These are phyloP conservation scores for Cladosporium sphaerospermum DNA, from an alignment of 2,329 filamentous ascomycete genomes.

Conservation along the genomic window DNA sequence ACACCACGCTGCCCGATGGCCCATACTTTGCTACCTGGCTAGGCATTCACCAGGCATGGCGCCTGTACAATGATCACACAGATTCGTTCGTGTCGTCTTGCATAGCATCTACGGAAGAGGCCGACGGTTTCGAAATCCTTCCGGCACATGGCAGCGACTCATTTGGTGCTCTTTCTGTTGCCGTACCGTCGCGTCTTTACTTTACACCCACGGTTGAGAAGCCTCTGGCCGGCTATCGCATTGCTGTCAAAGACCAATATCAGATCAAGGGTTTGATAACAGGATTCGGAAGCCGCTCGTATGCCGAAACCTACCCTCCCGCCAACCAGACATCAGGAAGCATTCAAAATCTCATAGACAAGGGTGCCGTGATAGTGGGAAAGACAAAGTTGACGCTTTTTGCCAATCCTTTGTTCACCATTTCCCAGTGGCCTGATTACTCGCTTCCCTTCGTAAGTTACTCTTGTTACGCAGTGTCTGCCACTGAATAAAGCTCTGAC, in stretches of 20 bases:
- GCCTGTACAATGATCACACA: no score
- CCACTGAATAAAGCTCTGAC: slow-evolving; percentile 18
- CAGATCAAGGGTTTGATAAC: slow-evolving; percentile 33
- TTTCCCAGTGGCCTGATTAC: slow-evolving; percentile 17
- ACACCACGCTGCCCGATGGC: no score
- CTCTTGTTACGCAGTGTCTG: no score
- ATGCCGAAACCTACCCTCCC: slow-evolving; percentile 19
- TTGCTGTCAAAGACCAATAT: slow-evolving; percentile 34
- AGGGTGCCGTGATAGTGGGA: slow-evolving; percentile 31
- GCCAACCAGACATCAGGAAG: slow-evolving; percentile 28
- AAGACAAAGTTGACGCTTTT: slow-evolving; percentile 34
- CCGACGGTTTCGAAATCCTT: no score
- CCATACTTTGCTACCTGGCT: no score
- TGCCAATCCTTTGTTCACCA: slow-evolving; percentile 18
- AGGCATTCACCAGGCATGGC: no score
- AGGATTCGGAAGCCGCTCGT: slow-evolving; percentile 30
- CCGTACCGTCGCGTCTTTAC: slow-evolving; percentile 37
- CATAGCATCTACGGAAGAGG: no score
- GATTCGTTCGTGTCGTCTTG: no score
- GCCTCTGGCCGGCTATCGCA: slow-evolving; percentile 30
- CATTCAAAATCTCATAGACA: slow-evolving; percentile 31
- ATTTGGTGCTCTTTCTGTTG: slow-evolving; percentile 27
- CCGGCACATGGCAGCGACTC: neutral
- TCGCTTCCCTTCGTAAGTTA: neutral
- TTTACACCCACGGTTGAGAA: slow-evolving; percentile 26